Conservation (phyloP, 2,329 filamentous ascomycete species). For the Allantophomopsis lycopodina region DNA sequence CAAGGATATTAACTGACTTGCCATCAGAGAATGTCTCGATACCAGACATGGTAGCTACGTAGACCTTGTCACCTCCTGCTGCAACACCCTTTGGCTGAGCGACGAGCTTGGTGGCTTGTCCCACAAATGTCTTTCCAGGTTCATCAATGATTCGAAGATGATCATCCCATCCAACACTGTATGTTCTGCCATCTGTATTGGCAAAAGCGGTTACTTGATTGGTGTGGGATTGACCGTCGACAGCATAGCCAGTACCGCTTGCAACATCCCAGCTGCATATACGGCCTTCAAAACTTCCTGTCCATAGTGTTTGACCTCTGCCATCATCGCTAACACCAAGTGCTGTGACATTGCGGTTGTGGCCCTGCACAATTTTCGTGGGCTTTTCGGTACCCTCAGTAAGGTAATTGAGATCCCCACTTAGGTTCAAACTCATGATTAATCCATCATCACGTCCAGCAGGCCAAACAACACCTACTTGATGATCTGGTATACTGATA, state of each 20-base stretch:
- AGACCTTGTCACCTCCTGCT: constrained; percentile 31
- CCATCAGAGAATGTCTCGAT: constrained; percentile 47
- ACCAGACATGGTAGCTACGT: constrained; percentile 36
- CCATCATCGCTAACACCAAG: constrained; percentile 40
- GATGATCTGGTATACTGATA: constrained; percentile 67
- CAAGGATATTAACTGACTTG: constrained; percentile 41
- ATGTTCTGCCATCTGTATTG: constrained; percentile 47
- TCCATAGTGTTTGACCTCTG: constrained; percentile 53
- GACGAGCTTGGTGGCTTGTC: constrained; percentile 49
- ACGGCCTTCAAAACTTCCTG: constrained; percentile 84
- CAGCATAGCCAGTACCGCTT: constrained; percentile 51
- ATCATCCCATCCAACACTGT: constrained; percentile 91
- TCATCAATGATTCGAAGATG: constrained; percentile 69
- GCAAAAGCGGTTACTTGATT: constrained; percentile 76
- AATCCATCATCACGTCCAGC: constrained; percentile 69
- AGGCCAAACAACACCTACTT: constrained; percentile 89
- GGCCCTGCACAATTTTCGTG: constrained; percentile 63
- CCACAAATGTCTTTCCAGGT: constrained; percentile 61
- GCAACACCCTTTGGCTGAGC: constrained; percentile 71
- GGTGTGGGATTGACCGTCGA: constrained; percentile 72
- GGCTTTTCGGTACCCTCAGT: constrained; percentile 57
- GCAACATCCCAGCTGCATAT: constrained; percentile 73
- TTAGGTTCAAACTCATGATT: constrained; percentile 79
- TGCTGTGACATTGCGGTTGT: constrained; percentile 83
- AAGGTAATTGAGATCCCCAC: constrained; percentile 84